Conservation (phyloP, 2,329 filamentous ascomycete genomes). For the Aspergillus fischeri region DNA sequence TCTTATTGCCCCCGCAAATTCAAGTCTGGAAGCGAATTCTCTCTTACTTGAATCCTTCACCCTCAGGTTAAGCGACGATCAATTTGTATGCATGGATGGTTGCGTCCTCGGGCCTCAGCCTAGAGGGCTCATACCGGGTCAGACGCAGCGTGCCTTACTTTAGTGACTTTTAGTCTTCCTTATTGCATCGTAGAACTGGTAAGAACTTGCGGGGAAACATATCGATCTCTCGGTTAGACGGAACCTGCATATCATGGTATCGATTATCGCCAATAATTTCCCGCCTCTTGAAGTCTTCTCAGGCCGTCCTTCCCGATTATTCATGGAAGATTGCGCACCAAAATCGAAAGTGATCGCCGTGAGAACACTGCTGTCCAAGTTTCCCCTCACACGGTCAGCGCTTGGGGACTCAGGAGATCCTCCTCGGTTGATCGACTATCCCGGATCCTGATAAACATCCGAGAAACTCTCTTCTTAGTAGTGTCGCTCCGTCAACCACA, state of each 20-base stretch:
- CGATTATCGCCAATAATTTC: neutral
- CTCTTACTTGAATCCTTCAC: neutral
- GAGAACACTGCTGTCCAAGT: neutral
- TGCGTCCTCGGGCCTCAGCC: neutral
- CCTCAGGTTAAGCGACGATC: neutral
- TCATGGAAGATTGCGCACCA: neutral
- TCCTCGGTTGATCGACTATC: neutral
- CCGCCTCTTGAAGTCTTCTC: neutral
- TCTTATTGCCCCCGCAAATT: neutral
- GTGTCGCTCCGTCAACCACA: neutral
- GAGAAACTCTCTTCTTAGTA: neutral
- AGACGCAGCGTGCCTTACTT: neutral
- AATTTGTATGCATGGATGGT: neutral
- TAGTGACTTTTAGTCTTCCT: neutral
- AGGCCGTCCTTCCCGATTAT: neutral
- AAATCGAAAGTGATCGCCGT: neutral
- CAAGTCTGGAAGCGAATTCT: neutral
- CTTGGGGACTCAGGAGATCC: neutral
- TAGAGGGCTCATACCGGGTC: neutral
- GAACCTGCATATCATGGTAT: neutral
- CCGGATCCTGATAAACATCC: slow-evolving; percentile 4
- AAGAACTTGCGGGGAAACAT: neutral
- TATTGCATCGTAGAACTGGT: neutral
- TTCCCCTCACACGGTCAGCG: neutral
- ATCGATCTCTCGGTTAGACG: neutral